These are phyloP conservation scores for Ophiocordyceps sinensis DNA, from an alignment of 2,329 filamentous ascomycete species.

Conservation along the genomic window DNA sequence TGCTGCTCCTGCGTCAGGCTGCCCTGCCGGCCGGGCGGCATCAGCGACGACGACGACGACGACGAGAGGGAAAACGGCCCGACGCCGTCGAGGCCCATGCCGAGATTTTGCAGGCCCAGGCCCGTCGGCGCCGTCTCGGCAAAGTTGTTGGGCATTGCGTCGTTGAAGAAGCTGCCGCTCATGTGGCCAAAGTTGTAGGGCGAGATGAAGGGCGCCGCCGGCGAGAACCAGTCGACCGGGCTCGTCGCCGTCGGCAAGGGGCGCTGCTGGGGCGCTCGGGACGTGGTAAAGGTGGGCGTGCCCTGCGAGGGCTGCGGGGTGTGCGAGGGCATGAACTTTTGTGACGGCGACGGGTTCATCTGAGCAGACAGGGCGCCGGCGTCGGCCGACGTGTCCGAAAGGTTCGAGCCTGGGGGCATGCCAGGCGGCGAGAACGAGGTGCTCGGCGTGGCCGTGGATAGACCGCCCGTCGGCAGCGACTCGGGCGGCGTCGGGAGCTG, in stretches of 20 bases:
- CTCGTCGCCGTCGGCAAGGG: constrained; percentile 26
- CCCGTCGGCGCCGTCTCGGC: constrained; percentile 14
- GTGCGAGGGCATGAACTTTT: constrained; percentile 9
- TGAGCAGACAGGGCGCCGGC: constrained; percentile 9
- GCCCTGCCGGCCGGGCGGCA: constrained; percentile 41
- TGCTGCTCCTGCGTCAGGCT: constrained; percentile 70
- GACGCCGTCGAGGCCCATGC: constrained; percentile 9
- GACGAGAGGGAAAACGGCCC: constrained; percentile 6
- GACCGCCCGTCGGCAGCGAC: constrained; percentile 17
- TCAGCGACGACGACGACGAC: constrained; percentile 8
- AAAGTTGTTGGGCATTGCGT: constrained; percentile 15
- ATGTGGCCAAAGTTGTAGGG: constrained; percentile 33
- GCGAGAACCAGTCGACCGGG: constrained; percentile 38
- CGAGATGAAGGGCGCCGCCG: constrained; percentile 36
- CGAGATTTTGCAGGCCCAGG: constrained; percentile 18
- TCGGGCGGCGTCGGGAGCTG: constrained; percentile 30
- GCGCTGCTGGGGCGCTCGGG: constrained; percentile 25
- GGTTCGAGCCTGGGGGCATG: constrained; percentile 13
- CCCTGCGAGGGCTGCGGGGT: constrained; percentile 1
- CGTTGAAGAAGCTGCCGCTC: constrained; percentile 27
- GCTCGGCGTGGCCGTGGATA: constrained; percentile 16
- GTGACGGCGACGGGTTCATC: constrained; percentile 17
- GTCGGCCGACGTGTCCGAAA: constrained; percentile 14
- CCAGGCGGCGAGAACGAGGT: constrained; percentile 23
- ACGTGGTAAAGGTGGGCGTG: constrained; percentile 10